Conservation (phyloP, 2,329 filamentous ascomycete genomes). For the Ophiostoma populinum region DNA sequence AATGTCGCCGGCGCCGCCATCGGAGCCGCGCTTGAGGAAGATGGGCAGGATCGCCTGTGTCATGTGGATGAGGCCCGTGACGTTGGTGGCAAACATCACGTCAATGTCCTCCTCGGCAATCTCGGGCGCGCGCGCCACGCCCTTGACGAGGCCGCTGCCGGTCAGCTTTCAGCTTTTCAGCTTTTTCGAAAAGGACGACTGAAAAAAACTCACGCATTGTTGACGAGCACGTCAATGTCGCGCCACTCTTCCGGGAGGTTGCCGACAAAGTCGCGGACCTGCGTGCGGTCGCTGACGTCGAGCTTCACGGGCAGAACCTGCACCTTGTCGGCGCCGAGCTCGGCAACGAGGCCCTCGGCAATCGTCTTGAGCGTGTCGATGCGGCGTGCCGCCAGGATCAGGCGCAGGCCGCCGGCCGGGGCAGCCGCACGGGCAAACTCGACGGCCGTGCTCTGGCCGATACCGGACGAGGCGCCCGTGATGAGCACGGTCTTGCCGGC, state of each 20-base stretch:
- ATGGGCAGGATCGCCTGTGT: slow-evolving; percentile 78
- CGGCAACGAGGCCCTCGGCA: slow-evolving; percentile 55
- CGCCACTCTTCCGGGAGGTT: slow-evolving; percentile 65
- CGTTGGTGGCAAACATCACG: slow-evolving; percentile 83
- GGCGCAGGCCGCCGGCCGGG: slow-evolving; percentile 43
- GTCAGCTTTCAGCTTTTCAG: too few species aligned
- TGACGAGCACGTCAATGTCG: slow-evolving; percentile 77
- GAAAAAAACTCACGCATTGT: slow-evolving; percentile 62
- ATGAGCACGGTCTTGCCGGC: slow-evolving; percentile 84
- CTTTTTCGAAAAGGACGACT: not conserved
- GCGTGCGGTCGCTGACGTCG: slow-evolving; percentile 66
- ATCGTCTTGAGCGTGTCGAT: slow-evolving; percentile 62
- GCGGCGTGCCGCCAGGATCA: slow-evolving; percentile 79
- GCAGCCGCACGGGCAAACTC: slow-evolving; percentile 84
- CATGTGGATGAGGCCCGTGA: slow-evolving; percentile 89
- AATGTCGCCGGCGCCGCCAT: slow-evolving; percentile 74
- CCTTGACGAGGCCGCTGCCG: slow-evolving; percentile 67
- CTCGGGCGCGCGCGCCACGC: slow-evolving; percentile 67
- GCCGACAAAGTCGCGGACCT: slow-evolving; percentile 55
- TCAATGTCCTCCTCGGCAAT: slow-evolving; percentile 71
- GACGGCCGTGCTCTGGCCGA: slow-evolving; percentile 66
- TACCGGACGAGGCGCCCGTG: slow-evolving; percentile 85
- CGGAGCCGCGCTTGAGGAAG: slow-evolving; percentile 51
- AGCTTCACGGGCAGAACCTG: slow-evolving; percentile 69
- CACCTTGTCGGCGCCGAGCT: slow-evolving; percentile 73